phyloP scores from a whole-genome alignment of 1,139 yeast genomes.

The Eremothecium sinecaudum region DNA sequence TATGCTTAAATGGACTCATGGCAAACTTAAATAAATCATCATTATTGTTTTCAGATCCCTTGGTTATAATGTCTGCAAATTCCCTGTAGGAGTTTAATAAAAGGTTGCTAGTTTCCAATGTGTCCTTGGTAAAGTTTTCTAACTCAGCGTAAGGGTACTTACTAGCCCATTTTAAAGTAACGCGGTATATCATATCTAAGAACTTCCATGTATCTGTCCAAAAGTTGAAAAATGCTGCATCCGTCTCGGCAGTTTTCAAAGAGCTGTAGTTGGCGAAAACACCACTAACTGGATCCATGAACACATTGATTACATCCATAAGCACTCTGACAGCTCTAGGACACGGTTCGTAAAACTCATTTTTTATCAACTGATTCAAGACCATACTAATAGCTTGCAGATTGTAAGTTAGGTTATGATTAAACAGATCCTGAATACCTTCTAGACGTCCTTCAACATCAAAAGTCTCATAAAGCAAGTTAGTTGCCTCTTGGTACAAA shows the following conservation, averaged over 20 bases:
- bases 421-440: slow-evolving; percentile 51
- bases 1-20: slow-evolving; percentile 42
- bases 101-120: slow-evolving; percentile 65
- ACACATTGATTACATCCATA: slow-evolving; percentile 60
- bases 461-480: slow-evolving; percentile 64
- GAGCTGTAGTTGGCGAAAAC: slow-evolving; percentile 32
- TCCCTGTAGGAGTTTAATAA: slow-evolving; percentile 57
- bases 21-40: slow-evolving; percentile 32
- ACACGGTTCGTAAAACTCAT: slow-evolving; percentile 59
- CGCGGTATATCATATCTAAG: slow-evolving; percentile 55
- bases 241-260: slow-evolving; percentile 18
- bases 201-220: slow-evolving; percentile 72
- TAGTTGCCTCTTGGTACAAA: slow-evolving; percentile 59
- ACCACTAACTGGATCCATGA: slow-evolving; percentile 62
- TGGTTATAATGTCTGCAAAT: slow-evolving; percentile 35
- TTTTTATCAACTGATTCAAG: slow-evolving; percentile 37
- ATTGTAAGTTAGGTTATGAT: slow-evolving; percentile 36
- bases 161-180: slow-evolving; percentile 67
- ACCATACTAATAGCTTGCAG: slow-evolving; percentile 42
- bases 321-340: slow-evolving; percentile 66
- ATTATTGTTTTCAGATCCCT: slow-evolving; percentile 21
- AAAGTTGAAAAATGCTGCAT: slow-evolving; percentile 31
- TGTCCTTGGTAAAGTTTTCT: slow-evolving; percentile 78
- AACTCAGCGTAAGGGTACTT: slow-evolving; percentile 48
- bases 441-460: slow-evolving; percentile 70